Evolutionary conservation across 2,329 filamentous ascomycete species (phyloP).

Genomic region (Epichloe baconii): DNA sequence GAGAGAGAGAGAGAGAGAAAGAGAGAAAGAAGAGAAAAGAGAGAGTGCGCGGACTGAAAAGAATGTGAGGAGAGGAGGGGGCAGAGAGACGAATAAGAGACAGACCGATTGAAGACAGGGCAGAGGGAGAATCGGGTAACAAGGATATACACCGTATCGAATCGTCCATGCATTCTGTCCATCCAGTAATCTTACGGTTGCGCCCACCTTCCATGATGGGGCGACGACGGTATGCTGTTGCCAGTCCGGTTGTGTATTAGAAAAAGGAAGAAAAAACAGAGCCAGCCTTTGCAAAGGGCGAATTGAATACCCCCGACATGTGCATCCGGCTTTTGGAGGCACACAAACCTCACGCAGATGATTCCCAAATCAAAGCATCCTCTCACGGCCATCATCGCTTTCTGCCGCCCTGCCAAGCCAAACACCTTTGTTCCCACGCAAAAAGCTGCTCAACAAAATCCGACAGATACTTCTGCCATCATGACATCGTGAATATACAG

Average conservation of each 20-base stretch:
- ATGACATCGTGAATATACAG: conserved; percentile 23
- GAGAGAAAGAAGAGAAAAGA: too few species aligned
- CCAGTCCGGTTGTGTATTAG: conserved; percentile 26
- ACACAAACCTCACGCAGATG: not conserved
- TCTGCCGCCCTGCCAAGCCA: conserved; percentile 1
- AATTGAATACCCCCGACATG: not conserved
- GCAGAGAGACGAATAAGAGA: conserved; percentile 6
- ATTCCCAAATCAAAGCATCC: not conserved
- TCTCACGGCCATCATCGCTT: not conserved
- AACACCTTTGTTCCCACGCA: conserved; percentile 6
- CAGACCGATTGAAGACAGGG: conserved; percentile 8
- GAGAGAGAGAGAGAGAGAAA: not conserved
- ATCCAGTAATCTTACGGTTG: conserved; percentile 18
- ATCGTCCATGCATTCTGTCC: conserved; percentile 32
- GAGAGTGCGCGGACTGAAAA: not conserved
- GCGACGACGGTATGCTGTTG: conserved; percentile 20
- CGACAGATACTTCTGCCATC: conserved; percentile 15
- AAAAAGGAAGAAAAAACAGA: conserved; percentile 13
- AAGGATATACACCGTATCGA: conserved; percentile 32
- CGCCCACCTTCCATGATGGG: conserved; percentile 3
- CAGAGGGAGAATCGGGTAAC: conserved; percentile 16
- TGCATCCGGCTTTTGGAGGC: not conserved
- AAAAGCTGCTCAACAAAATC: conserved; percentile 8
- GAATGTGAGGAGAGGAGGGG: conserved; percentile 7
- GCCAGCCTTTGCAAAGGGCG: conserved; percentile 1